Percentiles rank a stretch among this genome's conserved stretches.
These are phyloP conservation scores for Arabidopsis lyrata DNA, from an alignment of 441 rosid species.

Conservation along the genomic window DNA sequence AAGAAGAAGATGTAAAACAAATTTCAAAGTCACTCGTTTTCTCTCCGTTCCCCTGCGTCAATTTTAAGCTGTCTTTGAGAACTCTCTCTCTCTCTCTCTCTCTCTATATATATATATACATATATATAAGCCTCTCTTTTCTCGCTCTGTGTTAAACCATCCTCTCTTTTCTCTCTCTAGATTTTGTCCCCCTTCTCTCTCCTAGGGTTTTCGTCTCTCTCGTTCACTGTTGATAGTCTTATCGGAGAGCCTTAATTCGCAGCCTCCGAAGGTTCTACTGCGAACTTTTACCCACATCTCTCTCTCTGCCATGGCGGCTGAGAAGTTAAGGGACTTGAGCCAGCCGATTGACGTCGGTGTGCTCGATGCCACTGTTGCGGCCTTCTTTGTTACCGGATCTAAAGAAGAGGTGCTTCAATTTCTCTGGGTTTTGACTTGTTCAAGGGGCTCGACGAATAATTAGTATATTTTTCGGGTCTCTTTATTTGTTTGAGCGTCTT, in stretches of 20 bases:
- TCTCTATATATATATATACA: constrained; percentile 5
- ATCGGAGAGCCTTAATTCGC: constrained; percentile 27
- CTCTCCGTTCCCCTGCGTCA: constrained; percentile 66
- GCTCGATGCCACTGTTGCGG: constrained; percentile 98
- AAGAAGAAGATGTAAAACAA: constrained; percentile 33
- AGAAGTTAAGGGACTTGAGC: constrained; percentile 95
- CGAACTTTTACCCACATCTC: background rate
- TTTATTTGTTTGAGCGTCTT: constrained; percentile 11
- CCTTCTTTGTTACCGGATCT: constrained; percentile 99
- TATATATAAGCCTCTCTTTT: constrained; percentile 33
- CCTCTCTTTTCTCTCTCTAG: constrained; percentile 47
- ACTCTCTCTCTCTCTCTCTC: constrained; percentile 27
- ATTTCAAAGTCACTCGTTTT: constrained; percentile 47
- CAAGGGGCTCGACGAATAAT: constrained; percentile 7
- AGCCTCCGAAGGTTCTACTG: constrained; percentile 27
- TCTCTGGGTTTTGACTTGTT: constrained; percentile 9
- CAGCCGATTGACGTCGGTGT: constrained; percentile 92
- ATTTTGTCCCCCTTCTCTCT: constrained; percentile 49
- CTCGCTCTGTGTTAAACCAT: constrained; percentile 29
- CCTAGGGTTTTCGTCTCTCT: constrained; percentile 58
- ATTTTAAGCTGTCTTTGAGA: constrained; percentile 67
- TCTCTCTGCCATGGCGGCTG: constrained; percentile 82
- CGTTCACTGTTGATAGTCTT: constrained; percentile 49
- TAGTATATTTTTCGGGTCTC: background rate
- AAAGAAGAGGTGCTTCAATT: constrained; percentile 85